Evolutionary conservation across 139 green algal genomes (phyloP).

Genomic region (Ettlia oleoabundans): DNA sequence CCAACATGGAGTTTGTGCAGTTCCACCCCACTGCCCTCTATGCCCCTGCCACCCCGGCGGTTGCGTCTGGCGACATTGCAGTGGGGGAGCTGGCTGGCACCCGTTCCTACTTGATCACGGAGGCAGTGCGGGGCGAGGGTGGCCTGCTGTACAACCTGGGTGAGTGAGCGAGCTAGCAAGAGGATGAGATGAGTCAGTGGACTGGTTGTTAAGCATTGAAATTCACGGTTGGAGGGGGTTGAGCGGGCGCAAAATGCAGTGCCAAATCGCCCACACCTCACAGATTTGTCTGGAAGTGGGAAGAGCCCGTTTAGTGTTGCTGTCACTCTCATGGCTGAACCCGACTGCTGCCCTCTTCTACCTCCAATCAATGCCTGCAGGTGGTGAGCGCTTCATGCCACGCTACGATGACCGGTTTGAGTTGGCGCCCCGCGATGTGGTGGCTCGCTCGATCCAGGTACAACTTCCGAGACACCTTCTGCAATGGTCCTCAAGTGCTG

Average conservation of each 20-base stretch:
- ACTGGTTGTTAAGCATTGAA: no score
- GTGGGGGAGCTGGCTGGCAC: conserved; percentile 11
- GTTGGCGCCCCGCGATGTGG: conserved; percentile 95
- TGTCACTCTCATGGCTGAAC: no score
- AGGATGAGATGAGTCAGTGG: no score
- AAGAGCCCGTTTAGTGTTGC: no score
- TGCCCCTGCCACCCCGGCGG: conserved; percentile 12
- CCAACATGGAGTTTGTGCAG: conserved; percentile 99
- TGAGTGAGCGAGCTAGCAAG: no score
- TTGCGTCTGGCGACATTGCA: background rate
- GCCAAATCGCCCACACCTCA: no score
- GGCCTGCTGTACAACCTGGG: conserved; percentile 86
- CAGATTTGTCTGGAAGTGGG: no score
- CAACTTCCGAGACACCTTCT: no score
- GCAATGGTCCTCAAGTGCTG: no score
- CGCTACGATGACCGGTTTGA: conserved; percentile 90
- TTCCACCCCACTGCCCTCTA: conserved; percentile 96
- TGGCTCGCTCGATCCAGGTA: conserved; percentile 91
- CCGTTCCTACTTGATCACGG: conserved; percentile 93
- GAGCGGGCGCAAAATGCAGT: no score
- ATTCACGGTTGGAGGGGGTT: no score
- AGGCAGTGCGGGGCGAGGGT: conserved; percentile 95
- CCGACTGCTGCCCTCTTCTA: background rate
- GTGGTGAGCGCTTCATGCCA: conserved; percentile 95
- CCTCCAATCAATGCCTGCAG: background rate